Base-by-base conservation (phyloP, 129 eudicot genomes). In the Glebionis coronaria region DNA sequence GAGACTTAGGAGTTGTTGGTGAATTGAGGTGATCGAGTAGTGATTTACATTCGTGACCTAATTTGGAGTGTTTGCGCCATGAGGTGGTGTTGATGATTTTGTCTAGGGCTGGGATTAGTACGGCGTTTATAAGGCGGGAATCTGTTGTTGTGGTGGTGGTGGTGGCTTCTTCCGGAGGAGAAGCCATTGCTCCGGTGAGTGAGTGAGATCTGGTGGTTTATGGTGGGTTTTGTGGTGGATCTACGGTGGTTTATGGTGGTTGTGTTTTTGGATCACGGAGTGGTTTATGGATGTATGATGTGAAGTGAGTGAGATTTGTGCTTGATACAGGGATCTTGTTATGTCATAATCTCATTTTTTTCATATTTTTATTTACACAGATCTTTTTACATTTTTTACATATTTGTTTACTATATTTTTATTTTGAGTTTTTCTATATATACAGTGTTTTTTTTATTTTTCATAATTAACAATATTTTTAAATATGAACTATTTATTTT, bases 61-160 rank as follows among this genome's bases (percentile, higher is more conserved):
- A 86, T 77, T 88, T 92, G 9, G 96, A 83, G 82, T 92, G 88
- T 70, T 92, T 92, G 45, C 98, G 90, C 96, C 96, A 92, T 0
- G 98, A 92, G 31, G 84, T 91, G 70, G 83, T 88, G 56, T 83
- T 92, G 73, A 83, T 83, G 74, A 92, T 92, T 79, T 92, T 92
- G 59, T 92, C 98, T 27, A 92, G 83, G 67, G 95, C 79, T 27
- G 96, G 98, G 62, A 79, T 44, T 16, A 92, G 78, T 45, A 84
- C 81, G 64, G 61, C 79, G 73, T 78, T 75, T 14, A 74, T 58
- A 4, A 88, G 88, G 56, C 91, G 95, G 85, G 96, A 88, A 83
- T 85, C 90, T 35, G 42, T n/a, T n/a, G n/a, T n/a, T n/a, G n/a
- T n/a, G n/a, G n/a, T n/a, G n/a, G n/a, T n/a, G n/a, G n/a, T 23